Conservation (phyloP, 2,329 filamentous ascomycete species). For the Fusarium oligoseptatum region DNA sequence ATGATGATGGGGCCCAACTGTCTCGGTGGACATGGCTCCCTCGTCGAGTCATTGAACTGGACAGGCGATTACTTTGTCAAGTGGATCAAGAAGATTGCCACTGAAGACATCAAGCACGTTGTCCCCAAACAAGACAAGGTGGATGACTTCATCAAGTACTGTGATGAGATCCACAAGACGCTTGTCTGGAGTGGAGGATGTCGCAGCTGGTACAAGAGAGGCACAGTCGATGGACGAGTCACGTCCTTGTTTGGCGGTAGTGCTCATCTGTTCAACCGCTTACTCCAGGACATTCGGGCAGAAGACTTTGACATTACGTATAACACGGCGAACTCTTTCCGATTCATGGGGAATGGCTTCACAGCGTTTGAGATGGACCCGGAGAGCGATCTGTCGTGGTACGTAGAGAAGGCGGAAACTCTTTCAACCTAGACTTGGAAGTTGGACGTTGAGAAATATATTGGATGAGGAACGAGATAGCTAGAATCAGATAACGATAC, state of each 20-base stretch:
- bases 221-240: slow-evolving; percentile 31
- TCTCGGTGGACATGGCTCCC: slow-evolving; percentile 39
- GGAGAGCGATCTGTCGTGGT: slow-evolving; percentile 39
- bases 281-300: slow-evolving; percentile 38
- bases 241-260: slow-evolving; percentile 42
- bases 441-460: not conserved
- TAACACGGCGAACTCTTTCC: slow-evolving; percentile 36
- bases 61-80: slow-evolving; percentile 44
- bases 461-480: not conserved
- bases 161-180: slow-evolving; percentile 39
- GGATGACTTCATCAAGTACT: slow-evolving; percentile 40
- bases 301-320: slow-evolving; percentile 41
- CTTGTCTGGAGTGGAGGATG: slow-evolving; percentile 41
- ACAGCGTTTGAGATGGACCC: slow-evolving; percentile 43
- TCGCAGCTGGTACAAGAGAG: slow-evolving; percentile 40
- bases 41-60: slow-evolving; percentile 43
- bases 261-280: slow-evolving; percentile 39
- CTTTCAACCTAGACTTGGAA: slow-evolving; percentile 6
- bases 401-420: slow-evolving; percentile 40
- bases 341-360: slow-evolving; percentile 41
- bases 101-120: slow-evolving; percentile 41
- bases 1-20: slow-evolving; percentile 46
- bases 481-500: not conserved
- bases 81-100: slow-evolving; percentile 42
- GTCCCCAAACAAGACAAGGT: slow-evolving; percentile 40